Evolutionary conservation across 768 basidiomycete species (phyloP), one percentile per base, ranked within the genome.

Genomic region (Asterophora lycoperdoides): DNA sequence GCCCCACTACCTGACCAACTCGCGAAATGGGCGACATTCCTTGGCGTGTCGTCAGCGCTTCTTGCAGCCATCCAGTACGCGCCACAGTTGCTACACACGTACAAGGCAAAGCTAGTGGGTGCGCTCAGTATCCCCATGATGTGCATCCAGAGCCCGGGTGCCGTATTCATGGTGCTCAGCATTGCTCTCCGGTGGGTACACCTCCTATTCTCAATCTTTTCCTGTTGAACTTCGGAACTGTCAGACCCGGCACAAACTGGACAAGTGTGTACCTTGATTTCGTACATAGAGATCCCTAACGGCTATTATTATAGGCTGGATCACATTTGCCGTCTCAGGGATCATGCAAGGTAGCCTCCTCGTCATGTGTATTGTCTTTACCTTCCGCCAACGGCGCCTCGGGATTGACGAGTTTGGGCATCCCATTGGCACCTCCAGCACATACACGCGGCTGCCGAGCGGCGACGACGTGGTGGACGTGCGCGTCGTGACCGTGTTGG

Each of bases 61-160:
- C 78, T 96, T 5, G 87, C 93, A 1, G 79, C 81, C 4, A 68
- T 88, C 5, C 94, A 99, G 65, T 99, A 97, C 52, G 76, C 83
- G 0, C 94, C 95, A 0, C 94, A 96, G 64, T 72, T 99, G 19
- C 56, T 79, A 10, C 81, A 85, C 52, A 98, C 94, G 1, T 96
- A 86, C 57, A 71, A 69, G 4, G 66, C 78, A 26, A 86, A 83
- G 60, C 78, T 95, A 10, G 93, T 98, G 8, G 95, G 95, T 2
- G 92, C 93, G 0, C 72, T 98, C 13, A 93, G 91, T 60, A 89
- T 99, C 48, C 86, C 88, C 1, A 97, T 92, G 83, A 97, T 99
- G 95, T 69, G 81, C 41, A 89, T 99, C 13, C 95, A 98, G 67
- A 91, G 82, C 10, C 93, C 93, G 3, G 94, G 93, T 3, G 86